phyloP scores from a whole-genome alignment of 192 early-diverging fungal genomes.

The Coemansia sp. region DNA sequence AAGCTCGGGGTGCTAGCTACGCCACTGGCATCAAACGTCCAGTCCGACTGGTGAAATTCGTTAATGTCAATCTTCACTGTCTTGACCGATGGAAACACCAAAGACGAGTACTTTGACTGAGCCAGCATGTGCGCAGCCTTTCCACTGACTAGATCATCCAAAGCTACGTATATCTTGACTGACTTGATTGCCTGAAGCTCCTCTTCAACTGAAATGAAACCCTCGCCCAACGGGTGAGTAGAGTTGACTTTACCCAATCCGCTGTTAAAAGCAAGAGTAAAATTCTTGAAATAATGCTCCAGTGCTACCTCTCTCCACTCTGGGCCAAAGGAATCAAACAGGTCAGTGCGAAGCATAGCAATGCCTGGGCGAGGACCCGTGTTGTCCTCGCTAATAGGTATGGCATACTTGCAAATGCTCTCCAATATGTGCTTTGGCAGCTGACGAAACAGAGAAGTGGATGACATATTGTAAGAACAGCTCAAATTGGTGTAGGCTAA shows the following conservation, averaged over 20 bases:
- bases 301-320: background rate
- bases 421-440: background rate
- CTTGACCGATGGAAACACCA: background rate
- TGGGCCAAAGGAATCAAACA: background rate
- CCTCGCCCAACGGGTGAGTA: background rate
- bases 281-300: background rate
- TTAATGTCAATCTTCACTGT: background rate
- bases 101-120: background rate
- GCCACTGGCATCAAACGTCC: background rate
- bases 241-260: background rate
- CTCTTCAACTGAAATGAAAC: background rate
- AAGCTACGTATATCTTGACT: background rate
- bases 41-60: background rate
- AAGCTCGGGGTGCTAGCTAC: background rate
- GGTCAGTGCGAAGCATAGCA: background rate
- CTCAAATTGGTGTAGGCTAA: background rate
- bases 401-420: background rate
- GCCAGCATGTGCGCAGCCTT: background rate
- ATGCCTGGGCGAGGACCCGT: background rate
- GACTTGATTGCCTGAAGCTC: background rate
- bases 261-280: background rate
- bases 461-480: background rate
- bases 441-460: background rate
- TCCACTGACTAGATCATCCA: background rate
- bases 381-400: background rate